Base-by-base conservation (phyloP, 2,329 filamentous ascomycete genomes). In the Hymenotorrendiella dingleyae region DNA sequence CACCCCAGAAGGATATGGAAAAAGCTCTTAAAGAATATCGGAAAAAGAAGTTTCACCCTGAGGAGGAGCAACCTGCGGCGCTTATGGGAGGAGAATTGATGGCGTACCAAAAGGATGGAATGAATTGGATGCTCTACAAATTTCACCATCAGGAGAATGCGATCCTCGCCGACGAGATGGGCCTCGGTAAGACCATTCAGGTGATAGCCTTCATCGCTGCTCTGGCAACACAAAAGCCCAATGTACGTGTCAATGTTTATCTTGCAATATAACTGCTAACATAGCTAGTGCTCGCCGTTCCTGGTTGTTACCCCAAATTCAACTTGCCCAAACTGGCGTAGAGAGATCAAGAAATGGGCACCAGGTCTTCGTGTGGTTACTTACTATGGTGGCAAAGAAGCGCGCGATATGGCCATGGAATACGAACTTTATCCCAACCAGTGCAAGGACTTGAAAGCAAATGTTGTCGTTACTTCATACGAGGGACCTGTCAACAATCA, bases 141-240 rank as follows among this genome's bases (percentile, higher is more conserved):
- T 97, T 87, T 71, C 85, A 89, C 56, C 72, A 77, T 38, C 74
- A 82, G 53, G 82, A 86, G 58, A 97, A 93, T 57, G 85, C 89
- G 21, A 91, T 97, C 45, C 75, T 97, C 6, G 93, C 93, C 0
- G 93, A 98, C 59, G 93, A 98, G 61, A 98, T 98, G 93, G 93
- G 93, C 29, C 76, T 98, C 2, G 93, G 93, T 23, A 98, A 98
- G 68, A 98, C 93, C 0, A 87, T 98, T 23, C 93, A 98, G 61
- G 81, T 96, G 40, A 85, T 97, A 47, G 79, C 82, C 3, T 77
- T 95, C 49, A 74, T 97, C 47, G 80, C 86, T 1, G 81, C 83
- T 1, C 66, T 97, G 27, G 73, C 84, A 19, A 73, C 84, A 47
- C 74, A 82, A 39, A 65, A 65, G n/a, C 79, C 79, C 5, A 69